Base-by-base conservation (phyloP, 1,284 basidiomycete species). In the Xerocomus nothofagi region DNA sequence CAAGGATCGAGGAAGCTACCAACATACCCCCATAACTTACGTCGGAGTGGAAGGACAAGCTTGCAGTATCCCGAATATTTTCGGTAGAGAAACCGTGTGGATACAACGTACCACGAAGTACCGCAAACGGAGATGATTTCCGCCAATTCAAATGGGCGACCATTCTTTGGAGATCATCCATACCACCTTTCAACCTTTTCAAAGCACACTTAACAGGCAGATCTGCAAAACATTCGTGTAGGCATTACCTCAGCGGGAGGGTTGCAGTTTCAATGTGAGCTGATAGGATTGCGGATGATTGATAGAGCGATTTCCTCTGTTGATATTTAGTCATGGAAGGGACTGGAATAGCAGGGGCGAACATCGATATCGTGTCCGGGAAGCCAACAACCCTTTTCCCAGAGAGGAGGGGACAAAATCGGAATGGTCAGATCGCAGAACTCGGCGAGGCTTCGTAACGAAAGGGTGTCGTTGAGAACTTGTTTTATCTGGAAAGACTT, bases 241-340 rank as follows among this genome's bases (percentile, higher is more conserved):
- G 31, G 7, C 6, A n/a, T 49, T 55, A 86, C 86, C 86, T 77
- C 30, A 85, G 61, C 3, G 86, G 81, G 29, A 88, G 71, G 3
- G 87, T 89, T 12, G 70, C 72, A 27, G 71, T 81, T 53, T 90
- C 86, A 14, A 88, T 70, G 56, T 86, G 79, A n/a, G 84, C 70
- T 0, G 88, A 82, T 7, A 88, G 62, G 31, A 89, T 61, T 8
- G 86, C 84, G 3, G 86, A 86, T 11, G 74, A 71, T 42, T 82
- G 77, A 63, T 83, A 86, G 2, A 67, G 49, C 42, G 69, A 73
- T 12, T 65, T 59, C 29, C 54, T 59, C 79, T 86, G 58, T 38
- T 41, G 26, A 30, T 26, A 47, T 39, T 55, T 38, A 54, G 53
- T 45, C 15, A 44, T 27, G 26, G 43, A 45, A 47, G 39, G 27